Percentiles rank a stretch among this genome's conserved stretches.
Evolutionary conservation across 768 basidiomycete genomes (phyloP).

Genomic region (Rhizopogon roseolus): DNA sequence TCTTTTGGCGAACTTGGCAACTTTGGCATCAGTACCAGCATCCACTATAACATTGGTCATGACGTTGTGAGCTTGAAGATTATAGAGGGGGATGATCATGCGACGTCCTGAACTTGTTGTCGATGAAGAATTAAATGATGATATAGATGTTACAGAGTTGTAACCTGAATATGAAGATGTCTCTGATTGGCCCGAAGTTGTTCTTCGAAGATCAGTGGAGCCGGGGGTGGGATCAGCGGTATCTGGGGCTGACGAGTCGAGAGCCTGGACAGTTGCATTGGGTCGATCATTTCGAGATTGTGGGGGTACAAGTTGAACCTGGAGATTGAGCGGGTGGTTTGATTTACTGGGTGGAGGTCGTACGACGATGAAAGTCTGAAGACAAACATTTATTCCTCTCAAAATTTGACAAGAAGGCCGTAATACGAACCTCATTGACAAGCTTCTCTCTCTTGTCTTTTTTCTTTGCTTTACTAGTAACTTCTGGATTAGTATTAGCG

Average conservation of each 20-base stretch:
- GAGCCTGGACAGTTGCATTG: conserved; percentile 36
- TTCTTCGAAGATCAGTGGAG: conserved; percentile 22
- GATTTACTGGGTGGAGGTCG: conserved; percentile 81
- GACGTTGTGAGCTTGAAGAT: conserved; percentile 83
- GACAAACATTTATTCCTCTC: background rate
- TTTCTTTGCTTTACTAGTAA: conserved; percentile 34
- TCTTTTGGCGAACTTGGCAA: conserved; percentile 69
- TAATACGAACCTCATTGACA: conserved; percentile 41
- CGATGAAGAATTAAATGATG: conserved; percentile 37
- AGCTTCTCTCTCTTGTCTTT: conserved; percentile 40
- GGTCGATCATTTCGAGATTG: conserved; percentile 36
- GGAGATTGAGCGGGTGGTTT: conserved; percentile 87
- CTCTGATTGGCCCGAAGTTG: conserved; percentile 49
- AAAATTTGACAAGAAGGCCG: conserved; percentile 4
- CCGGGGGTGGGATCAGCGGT: conserved; percentile 13
- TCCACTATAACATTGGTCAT: conserved; percentile 83
- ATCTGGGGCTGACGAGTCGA: conserved; percentile 34
- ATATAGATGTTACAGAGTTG: conserved; percentile 38
- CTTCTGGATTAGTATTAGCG: conserved; percentile 3
- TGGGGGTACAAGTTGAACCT: conserved; percentile 83
- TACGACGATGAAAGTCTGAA: conserved; percentile 86
- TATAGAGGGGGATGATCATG: conserved; percentile 82
- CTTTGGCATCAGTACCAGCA: conserved; percentile 83
- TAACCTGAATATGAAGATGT: conserved; percentile 41
- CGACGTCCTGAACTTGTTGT: conserved; percentile 50